Percentiles rank a stretch among this genome's conserved stretches.
Conservation (phyloP, 2,329 filamentous ascomycete genomes). For the Paracorniculantispora psalliotae region DNA sequence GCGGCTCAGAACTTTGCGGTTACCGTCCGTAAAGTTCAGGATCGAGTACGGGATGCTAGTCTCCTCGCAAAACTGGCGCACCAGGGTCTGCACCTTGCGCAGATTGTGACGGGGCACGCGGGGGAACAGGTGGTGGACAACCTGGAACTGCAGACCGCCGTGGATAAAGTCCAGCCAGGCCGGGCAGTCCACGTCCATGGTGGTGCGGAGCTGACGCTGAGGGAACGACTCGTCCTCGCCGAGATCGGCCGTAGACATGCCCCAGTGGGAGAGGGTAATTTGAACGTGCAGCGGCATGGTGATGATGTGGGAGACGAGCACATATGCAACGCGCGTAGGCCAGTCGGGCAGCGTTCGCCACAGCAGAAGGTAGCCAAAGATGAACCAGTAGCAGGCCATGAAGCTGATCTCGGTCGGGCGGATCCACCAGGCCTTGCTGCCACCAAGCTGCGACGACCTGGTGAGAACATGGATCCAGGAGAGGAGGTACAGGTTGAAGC, state of each 20-base stretch:
- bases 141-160: conserved; percentile 69
- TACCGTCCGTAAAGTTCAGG: conserved; percentile 58
- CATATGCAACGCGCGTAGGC: conserved; percentile 53
- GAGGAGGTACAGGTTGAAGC: conserved; percentile 68
- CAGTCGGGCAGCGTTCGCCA: conserved; percentile 55
- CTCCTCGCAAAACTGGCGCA: conserved; percentile 60
- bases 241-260: conserved; percentile 63
- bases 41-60: conserved; percentile 59
- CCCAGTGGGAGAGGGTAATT: conserved; percentile 68
- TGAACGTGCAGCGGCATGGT: conserved; percentile 67
- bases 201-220: conserved; percentile 65
- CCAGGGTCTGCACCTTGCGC: conserved; percentile 52
- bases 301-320: conserved; percentile 59
- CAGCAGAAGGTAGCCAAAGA: conserved; percentile 62
- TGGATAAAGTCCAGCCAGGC: conserved; percentile 68
- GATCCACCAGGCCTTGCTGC: conserved; percentile 59
- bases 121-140: conserved; percentile 65
- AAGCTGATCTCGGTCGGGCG: conserved; percentile 60
- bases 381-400: conserved; percentile 61
- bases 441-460: conserved; percentile 50
- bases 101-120: conserved; percentile 65
- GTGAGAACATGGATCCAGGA: conserved; percentile 62
- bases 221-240: conserved; percentile 62
- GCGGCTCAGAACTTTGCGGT: conserved; percentile 44
- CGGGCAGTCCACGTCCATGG: conserved; percentile 70